Evolutionary conservation across 2,329 filamentous ascomycete genomes (phyloP), one percentile per base, ranked within the genome.

Genomic region (Alternaria incomplexa): DNA sequence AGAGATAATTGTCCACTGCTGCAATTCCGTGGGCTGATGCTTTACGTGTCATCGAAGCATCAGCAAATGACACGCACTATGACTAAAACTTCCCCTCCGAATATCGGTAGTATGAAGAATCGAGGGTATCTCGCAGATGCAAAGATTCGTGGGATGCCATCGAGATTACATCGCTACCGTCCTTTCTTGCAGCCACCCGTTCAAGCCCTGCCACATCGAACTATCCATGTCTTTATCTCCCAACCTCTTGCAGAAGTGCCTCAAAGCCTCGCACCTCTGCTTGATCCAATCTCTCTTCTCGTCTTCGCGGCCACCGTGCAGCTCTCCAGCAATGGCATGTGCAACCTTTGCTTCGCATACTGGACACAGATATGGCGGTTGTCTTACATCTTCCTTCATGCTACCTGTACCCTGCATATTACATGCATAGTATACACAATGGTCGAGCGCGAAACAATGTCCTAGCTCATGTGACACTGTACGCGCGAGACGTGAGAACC

Each of bases 391-490:
- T 73, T 91, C 89, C 0, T 77, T 80, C 43, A 89, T 80, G 1
- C 83, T 81, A 0, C 85, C 84, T 1, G 86, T 88, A 5, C 86
- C 83, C 72, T 91, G 88, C 88, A 90, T 89, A 3, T 84, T 81
- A 67, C 88, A 91, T 0, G 88, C 87, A 67, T 88, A 90, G 69
- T 88, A 90, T 0, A 85, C 79, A 71, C 90, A 92, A 72, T 92
- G 90, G 8, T 77, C 89, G 13, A 92, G 63, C 1, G 86, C 88
- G 40, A 92, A 84, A 70, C 89, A 92, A 73, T 91, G 90, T 0
- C 88, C 87, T 0, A 92, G 77, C 70, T 92, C 90, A 71, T 92
- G 90, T 2, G 84, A 83, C 1, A 85, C 85, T 0, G 89, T 77
- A 6, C 70, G 53, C 85, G 85, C 56, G 82, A 87, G 3, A 87